Percentiles rank a stretch among this genome's conserved stretches.
Evolutionary conservation across 2,329 filamentous ascomycete species (phyloP).

Genomic region (Alternaria ventricosa): DNA sequence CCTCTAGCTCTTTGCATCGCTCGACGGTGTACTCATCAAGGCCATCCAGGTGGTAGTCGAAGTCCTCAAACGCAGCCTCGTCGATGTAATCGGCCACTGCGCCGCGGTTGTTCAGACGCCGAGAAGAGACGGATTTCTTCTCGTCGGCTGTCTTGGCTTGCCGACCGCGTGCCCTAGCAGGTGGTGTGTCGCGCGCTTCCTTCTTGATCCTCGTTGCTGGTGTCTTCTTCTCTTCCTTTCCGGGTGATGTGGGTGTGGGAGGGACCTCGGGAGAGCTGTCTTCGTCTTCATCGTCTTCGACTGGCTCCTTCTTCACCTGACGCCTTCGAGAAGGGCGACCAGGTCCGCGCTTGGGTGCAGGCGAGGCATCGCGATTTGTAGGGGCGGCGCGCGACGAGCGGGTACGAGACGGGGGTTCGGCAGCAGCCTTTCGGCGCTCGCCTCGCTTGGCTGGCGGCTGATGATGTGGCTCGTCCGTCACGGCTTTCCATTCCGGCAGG

Average conservation of each 20-base stretch:
- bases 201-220: slow-evolving; percentile 38
- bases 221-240: slow-evolving; percentile 50
- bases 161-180: slow-evolving; percentile 63
- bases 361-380: slow-evolving; percentile 46
- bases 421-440: slow-evolving; percentile 67
- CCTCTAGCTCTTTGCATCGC: slow-evolving; percentile 91
- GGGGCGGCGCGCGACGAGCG: slow-evolving; percentile 42
- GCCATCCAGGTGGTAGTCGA: slow-evolving; percentile 85
- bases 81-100: slow-evolving; percentile 82
- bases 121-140: slow-evolving; percentile 78
- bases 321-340: slow-evolving; percentile 53
- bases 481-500: slow-evolving; percentile 89
- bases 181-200: slow-evolving; percentile 51
- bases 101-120: slow-evolving; percentile 82
- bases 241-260: slow-evolving; percentile 53
- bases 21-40: slow-evolving; percentile 88
- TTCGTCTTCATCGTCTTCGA: slow-evolving; percentile 42
- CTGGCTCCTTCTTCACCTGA: slow-evolving; percentile 30
- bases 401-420: slow-evolving; percentile 39
- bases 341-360: slow-evolving; percentile 55
- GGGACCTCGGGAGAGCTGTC: slow-evolving; percentile 44
- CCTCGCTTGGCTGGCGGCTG: slow-evolving; percentile 92
- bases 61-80: slow-evolving; percentile 87
- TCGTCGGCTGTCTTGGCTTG: slow-evolving; percentile 50
- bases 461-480: slow-evolving; percentile 94